Evolutionary conservation across 164 flowering plant genomes (phyloP).

Genomic region (Tetrastigma voinierianum): DNA sequence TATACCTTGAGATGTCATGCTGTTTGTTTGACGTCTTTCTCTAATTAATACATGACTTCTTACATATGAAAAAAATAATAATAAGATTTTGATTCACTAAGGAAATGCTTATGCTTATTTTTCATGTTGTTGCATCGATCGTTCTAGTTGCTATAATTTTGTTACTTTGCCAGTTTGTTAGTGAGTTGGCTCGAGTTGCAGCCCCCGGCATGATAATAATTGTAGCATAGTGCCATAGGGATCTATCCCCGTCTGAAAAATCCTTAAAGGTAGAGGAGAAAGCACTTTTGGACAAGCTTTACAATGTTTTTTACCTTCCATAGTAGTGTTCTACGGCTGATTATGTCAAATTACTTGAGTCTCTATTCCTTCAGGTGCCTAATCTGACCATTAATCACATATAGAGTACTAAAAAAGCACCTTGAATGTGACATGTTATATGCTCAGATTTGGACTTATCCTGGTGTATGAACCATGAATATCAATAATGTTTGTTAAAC

Average conservation of each 20-base stretch:
- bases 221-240: constrained; percentile 93
- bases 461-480: no score
- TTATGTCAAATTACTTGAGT: constrained; percentile 66
- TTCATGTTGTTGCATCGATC: no score
- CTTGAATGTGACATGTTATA: not conserved
- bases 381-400: not conserved
- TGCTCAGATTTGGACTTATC: not conserved
- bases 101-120: no score
- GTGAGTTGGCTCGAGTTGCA: constrained; percentile 80
- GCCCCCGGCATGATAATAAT: constrained; percentile 90
- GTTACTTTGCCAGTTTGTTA: constrained; percentile 59
- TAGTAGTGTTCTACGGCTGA: constrained; percentile 91
- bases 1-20: no score
- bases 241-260: constrained; percentile 62
- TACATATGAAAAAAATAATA: no score
- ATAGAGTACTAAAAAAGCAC: no score
- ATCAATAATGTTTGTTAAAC: not conserved
- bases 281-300: constrained; percentile 55
- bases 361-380: constrained; percentile 64
- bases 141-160: not conserved
- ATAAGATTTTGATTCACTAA: no score
- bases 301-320: constrained; percentile 77
- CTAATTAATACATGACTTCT: no score
- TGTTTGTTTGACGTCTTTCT: no score
- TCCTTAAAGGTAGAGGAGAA: constrained; percentile 65